These are phyloP conservation scores for Populus hybrid DNA, from an alignment of 441 rosid genomes.

Conservation along the genomic window DNA sequence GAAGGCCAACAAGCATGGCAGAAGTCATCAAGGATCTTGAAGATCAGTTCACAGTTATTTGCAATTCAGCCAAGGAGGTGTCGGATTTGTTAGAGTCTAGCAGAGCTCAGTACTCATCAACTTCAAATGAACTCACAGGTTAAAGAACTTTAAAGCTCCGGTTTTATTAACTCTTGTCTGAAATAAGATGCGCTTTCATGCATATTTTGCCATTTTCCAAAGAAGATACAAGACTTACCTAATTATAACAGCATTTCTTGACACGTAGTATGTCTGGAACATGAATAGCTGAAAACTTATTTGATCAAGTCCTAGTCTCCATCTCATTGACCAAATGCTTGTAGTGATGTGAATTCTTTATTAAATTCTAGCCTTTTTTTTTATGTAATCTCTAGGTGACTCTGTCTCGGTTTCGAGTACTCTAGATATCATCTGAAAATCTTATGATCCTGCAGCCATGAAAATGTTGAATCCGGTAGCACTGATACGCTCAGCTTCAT, in stretches of 20 bases:
- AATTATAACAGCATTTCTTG: not conserved
- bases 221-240: not conserved
- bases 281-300: not conserved
- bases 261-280: not conserved
- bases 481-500: constrained; percentile 85
- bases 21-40: constrained; percentile 94
- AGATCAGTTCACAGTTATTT: constrained; percentile 65
- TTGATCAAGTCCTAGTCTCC: not conserved
- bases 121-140: constrained; percentile 77
- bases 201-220: not conserved
- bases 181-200: not conserved
- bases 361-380: not conserved
- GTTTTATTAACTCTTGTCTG: not conserved
- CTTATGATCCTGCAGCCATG: constrained; percentile 52
- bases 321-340: not conserved
- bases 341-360: not conserved
- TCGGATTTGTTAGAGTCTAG: constrained; percentile 78
- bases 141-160: not conserved
- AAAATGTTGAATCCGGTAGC: constrained; percentile 96
- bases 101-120: constrained; percentile 58
- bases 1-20: constrained; percentile 90
- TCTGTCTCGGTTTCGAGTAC: not conserved
- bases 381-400: no score
- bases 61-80: constrained; percentile 72
- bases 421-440: not conserved